Evolutionary conservation across 192 early-diverging fungal species (phyloP).

Genomic region (Coemansia sp.): DNA sequence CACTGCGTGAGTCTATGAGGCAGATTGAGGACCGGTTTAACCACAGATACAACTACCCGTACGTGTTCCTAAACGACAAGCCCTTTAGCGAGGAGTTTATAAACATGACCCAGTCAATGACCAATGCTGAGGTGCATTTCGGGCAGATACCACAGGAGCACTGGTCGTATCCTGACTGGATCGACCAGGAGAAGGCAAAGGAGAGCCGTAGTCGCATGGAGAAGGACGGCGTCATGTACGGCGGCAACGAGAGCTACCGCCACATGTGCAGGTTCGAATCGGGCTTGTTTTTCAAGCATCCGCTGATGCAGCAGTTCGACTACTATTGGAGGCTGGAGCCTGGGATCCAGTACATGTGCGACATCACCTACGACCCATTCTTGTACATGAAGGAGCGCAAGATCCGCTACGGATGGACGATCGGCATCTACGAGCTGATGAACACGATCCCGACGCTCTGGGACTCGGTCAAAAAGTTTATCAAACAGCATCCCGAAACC

Average conservation of each 20-base stretch:
- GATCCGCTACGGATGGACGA: constrained; percentile 50
- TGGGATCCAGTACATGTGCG: constrained; percentile 50
- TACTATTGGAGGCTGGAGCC: constrained; percentile 58
- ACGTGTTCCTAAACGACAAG: constrained; percentile 80
- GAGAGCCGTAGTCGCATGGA: constrained; percentile 58
- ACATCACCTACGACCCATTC: constrained; percentile 57
- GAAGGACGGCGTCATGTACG: constrained; percentile 41
- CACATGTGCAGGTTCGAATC: constrained; percentile 54
- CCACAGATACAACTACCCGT: constrained; percentile 74
- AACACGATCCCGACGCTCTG: constrained; percentile 51
- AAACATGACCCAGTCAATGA: constrained; percentile 57
- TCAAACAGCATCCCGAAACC: constrained; percentile 22
- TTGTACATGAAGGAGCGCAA: constrained; percentile 46
- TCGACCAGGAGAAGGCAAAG: constrained; percentile 60
- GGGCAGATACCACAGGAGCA: constrained; percentile 65
- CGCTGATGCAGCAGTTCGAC: constrained; percentile 44
- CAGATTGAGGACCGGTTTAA: constrained; percentile 84
- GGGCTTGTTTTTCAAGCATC: constrained; percentile 46
- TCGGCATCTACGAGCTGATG: constrained; percentile 50
- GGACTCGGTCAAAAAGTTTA: constrained; percentile 56
- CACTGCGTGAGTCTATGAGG: constrained; percentile 60
- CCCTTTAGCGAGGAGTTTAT: constrained; percentile 71
- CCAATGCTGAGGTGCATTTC: constrained; percentile 60
- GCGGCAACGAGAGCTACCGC: constrained; percentile 50
- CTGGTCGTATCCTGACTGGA: constrained; percentile 80